These are phyloP conservation scores for Scedosporium boydii DNA, from an alignment of 2,329 filamentous ascomycete species.

Conservation along the genomic window DNA sequence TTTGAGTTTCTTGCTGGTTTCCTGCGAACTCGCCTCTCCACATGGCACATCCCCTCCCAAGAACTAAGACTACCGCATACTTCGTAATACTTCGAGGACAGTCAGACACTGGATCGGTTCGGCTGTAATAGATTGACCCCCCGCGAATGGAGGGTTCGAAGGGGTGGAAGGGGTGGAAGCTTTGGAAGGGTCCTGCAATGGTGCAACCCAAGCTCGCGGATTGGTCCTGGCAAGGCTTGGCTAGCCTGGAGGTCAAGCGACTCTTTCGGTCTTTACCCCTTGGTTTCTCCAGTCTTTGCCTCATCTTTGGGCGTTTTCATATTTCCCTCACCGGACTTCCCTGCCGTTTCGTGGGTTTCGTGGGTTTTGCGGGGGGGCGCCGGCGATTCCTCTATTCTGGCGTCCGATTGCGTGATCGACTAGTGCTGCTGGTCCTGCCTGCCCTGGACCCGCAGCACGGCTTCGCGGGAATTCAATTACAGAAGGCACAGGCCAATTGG, in stretches of 20 bases:
- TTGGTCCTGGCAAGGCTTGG: neutral
- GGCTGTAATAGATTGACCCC: neutral
- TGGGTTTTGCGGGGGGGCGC: neutral
- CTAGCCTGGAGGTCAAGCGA: no score
- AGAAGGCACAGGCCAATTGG: neutral
- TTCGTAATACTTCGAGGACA: no score
- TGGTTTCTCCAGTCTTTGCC: neutral
- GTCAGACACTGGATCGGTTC: neutral
- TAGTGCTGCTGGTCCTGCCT: constrained; percentile 14
- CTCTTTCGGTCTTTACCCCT: neutral
- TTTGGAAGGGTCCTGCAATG: neutral
- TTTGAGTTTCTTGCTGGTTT: neutral
- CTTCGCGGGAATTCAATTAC: neutral
- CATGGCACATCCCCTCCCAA: neutral
- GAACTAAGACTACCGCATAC: neutral
- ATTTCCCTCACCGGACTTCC: neutral
- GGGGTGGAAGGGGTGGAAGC: neutral
- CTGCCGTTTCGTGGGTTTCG: neutral
- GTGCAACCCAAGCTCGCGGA: neutral
- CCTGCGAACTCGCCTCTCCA: neutral
- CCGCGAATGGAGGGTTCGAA: neutral
- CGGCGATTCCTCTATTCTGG: neutral
- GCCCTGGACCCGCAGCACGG: constrained; percentile 6
- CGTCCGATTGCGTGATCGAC: constrained; percentile 24
- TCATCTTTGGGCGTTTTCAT: neutral